phyloP scores from a whole-genome alignment of 179 eudicot species.

The Camellia oleifera region DNA sequence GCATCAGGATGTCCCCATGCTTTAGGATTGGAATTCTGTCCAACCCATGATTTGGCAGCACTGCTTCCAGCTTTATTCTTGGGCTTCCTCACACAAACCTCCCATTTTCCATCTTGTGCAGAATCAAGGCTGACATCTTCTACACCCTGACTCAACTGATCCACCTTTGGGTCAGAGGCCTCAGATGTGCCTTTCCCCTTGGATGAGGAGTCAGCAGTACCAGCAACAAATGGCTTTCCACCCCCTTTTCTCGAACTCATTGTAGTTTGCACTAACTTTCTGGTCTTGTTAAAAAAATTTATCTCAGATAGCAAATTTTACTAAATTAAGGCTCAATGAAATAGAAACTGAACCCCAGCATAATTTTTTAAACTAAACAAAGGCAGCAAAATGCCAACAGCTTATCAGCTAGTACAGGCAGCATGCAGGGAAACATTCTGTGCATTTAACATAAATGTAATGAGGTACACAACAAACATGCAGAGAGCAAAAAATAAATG shows the following conservation, averaged over 20 bases:
- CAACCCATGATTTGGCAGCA: constrained; percentile 29
- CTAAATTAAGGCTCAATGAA: not conserved
- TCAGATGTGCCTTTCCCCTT: constrained; percentile 19
- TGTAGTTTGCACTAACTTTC: not conserved
- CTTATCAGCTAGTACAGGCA: not conserved
- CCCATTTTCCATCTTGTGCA: constrained; percentile 53
- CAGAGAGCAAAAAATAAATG: not conserved
- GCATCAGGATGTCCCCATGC: constrained; percentile 52
- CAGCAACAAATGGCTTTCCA: constrained; percentile 17
- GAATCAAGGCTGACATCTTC: constrained; percentile 34
- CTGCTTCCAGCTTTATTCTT: constrained; percentile 40
- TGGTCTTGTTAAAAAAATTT: not conserved
- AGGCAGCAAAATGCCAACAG: not conserved
- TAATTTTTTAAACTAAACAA: not conserved
- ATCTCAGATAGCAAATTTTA: not conserved
- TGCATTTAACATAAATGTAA: not conserved
- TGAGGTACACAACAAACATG: not conserved
- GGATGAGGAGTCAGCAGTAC: constrained; percentile 12
- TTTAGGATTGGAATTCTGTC: constrained; percentile 35
- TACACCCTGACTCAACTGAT: constrained; percentile 40
- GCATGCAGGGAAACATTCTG: not conserved
- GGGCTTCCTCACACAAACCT: constrained; percentile 36
- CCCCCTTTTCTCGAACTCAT: constrained; percentile 29
- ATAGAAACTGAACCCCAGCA: not conserved
- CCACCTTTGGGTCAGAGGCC: constrained; percentile 19